Evolutionary conservation across 1,139 yeast genomes (phyloP), one percentile per base, ranked within the genome.

Genomic region (Taphrina pruni): DNA sequence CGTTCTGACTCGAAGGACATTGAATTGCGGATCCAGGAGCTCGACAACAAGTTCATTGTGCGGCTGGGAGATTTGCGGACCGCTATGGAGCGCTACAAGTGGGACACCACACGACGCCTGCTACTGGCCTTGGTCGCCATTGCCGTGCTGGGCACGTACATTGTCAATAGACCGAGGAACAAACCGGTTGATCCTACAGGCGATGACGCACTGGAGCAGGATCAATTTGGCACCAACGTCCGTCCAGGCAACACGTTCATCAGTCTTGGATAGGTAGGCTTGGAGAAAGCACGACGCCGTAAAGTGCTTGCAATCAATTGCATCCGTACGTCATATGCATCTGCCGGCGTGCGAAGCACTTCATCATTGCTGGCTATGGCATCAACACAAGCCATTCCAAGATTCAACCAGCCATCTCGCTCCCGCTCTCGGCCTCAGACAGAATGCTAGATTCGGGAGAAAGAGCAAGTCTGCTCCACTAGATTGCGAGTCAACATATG

Each of bases 31-130:
- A 87, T 92, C 69, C 96, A 91, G 76, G 97, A 90, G 75, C 84
- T 95, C 61, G 88, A 90, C 73, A 93, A 92, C 78, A 88, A 90
- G 74, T 93, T 94, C 71, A 86, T 91, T 32, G 90, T 96, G 54
- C 36, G 51, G 35, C 50, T 69, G 41, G 69, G 70, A 11, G 69
- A 64, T 41, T 39, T 69, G 43, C 54, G 65, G 32, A 66, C 70
- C 43, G 66, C 65, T 43, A 48, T 69, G 69, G 70, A 69, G 56
- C 56, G 61, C 46, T 60, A 61, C 45, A 64, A 65, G 51, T 69
- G 70, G 70, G 67, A 64, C 43, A 54, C 66, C 69, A 73, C 71
- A 74, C 76, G 65, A 32, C 69, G 69, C 14, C 41, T 65, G 11
- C 55, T 65, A 12, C 65, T 65, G 17, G 65, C 56, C 14, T 39